phyloP scores from a whole-genome alignment of 768 basidiomycete species.

The Naganishia friedmannii region DNA sequence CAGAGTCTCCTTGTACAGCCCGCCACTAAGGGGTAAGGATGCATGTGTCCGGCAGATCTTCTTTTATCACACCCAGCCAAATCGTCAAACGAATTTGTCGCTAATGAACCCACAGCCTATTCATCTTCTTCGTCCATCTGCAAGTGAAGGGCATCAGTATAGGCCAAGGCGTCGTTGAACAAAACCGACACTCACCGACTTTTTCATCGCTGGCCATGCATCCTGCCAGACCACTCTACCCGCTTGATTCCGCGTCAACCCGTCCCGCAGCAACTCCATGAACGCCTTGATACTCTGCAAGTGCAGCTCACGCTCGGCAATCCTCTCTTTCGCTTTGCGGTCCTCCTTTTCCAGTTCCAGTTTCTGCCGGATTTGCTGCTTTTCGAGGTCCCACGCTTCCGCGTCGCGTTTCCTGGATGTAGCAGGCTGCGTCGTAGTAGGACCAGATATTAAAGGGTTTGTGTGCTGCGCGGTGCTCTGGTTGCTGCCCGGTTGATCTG shows the following conservation, averaged over 20 bases:
- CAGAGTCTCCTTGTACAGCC: not conserved
- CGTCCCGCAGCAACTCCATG: constrained; percentile 11
- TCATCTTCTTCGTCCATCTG: constrained; percentile 18
- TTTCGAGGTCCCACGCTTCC: constrained; percentile 21
- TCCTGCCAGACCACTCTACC: constrained; percentile 12
- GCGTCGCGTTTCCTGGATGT: constrained; percentile 3
- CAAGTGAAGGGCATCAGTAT: not conserved
- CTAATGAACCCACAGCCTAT: not conserved
- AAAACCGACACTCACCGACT: constrained; percentile 4
- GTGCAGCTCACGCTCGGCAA: constrained; percentile 12
- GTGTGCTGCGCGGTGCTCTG: not conserved
- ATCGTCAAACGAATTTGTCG: not conserved
- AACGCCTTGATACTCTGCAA: constrained; percentile 24
- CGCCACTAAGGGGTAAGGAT: not conserved
- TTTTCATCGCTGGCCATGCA: not conserved
- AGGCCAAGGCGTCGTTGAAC: too few relatives aligned
- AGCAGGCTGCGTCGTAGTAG: not conserved
- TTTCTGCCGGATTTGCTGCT: constrained; percentile 10
- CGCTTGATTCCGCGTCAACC: constrained; percentile 2
- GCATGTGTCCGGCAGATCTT: not conserved
- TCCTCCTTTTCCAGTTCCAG: constrained; percentile 17
- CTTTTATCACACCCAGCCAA: too few relatives aligned
- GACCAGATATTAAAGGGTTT: too few relatives aligned
- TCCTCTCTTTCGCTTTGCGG: not conserved
- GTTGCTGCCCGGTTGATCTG: not conserved